These are phyloP conservation scores for Thinopyrum obtusiflorum DNA, from an alignment of 202 grass and related monocot species.

Conservation along the genomic window DNA sequence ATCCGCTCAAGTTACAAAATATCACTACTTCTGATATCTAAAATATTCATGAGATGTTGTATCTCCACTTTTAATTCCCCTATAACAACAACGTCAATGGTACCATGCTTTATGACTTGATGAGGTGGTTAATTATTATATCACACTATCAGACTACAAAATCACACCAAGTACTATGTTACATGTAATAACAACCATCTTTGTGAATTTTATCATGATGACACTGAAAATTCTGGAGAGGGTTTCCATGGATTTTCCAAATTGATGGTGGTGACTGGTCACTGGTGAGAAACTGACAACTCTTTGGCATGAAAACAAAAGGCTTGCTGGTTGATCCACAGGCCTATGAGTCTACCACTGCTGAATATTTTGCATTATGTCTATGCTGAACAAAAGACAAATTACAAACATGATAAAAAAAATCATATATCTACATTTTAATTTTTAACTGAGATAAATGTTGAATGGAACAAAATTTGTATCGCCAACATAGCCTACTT, in stretches of 20 bases:
- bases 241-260: background rate
- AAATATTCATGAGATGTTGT: constrained; percentile 5
- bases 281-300: background rate
- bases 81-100: background rate
- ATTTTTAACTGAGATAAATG: constrained; percentile 11
- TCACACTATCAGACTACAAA: constrained; percentile 5
- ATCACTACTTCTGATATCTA: background rate
- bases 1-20: constrained; percentile 9
- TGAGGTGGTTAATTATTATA: background rate
- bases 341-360: background rate
- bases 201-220: background rate
- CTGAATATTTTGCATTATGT: background rate
- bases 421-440: background rate
- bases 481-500: constrained; percentile 49
- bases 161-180: background rate
- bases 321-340: background rate
- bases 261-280: background rate
- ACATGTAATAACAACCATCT: background rate
- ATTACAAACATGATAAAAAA: constrained; percentile 9
- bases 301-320: background rate
- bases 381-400: constrained; percentile 6
- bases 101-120: background rate
- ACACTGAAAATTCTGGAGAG: background rate
- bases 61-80: background rate
- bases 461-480: background rate